Percentiles rank a stretch among this genome's conserved stretches.
phyloP scores from a whole-genome alignment of 306 rosid genomes.

The Prinsepia uniflora region DNA sequence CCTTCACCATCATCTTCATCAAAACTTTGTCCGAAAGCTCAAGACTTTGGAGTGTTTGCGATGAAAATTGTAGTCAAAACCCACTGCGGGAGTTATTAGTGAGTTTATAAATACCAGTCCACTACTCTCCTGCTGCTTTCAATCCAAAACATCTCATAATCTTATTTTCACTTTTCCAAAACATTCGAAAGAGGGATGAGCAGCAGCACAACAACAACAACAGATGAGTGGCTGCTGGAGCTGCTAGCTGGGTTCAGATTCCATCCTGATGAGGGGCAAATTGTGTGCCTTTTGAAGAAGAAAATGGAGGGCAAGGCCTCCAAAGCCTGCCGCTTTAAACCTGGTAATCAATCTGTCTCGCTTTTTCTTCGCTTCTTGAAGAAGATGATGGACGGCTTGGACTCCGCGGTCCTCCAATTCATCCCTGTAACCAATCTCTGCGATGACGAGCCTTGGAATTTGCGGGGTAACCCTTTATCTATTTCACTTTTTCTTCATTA shows the following conservation, averaged over 20 bases:
- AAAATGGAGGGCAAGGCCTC: conserved; percentile 34
- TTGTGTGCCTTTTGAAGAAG: conserved; percentile 19
- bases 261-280: background rate
- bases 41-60: background rate
- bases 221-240: background rate
- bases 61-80: background rate
- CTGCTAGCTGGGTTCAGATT: background rate
- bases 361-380: conserved; percentile 30
- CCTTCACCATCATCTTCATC: background rate
- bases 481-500: background rate
- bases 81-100: background rate
- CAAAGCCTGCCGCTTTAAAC: too few species aligned
- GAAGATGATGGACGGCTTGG: conserved; percentile 28
- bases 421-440: conserved; percentile 42
- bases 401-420: background rate
- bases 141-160: background rate
- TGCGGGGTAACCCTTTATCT: conserved; percentile 32
- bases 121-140: background rate
- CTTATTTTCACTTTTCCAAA: background rate
- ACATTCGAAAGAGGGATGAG: background rate
- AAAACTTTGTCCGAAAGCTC: background rate
- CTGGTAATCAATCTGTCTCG: too few species aligned
- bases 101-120: background rate
- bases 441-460: conserved; percentile 48
- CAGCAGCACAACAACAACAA: background rate